A percentile compares a stretch with the other conserved stretches of the same genome.
Evolutionary conservation across 768 basidiomycete genomes (phyloP).

Genomic region (Dictyophora rubrovolvata): DNA sequence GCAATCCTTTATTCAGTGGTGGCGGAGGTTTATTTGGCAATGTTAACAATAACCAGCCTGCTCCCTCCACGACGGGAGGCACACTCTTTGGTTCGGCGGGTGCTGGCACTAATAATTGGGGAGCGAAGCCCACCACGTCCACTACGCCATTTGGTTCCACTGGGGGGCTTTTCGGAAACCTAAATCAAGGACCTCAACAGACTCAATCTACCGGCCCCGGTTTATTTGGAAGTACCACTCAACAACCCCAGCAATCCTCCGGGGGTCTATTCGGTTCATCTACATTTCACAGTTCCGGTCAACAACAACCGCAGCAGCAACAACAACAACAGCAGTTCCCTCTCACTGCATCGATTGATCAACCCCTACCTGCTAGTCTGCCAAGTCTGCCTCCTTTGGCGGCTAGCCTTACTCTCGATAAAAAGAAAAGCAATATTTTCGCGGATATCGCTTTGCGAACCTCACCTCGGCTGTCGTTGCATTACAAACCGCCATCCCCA

Average conservation of each 20-base stretch:
- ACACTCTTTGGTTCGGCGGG: slow-evolving; percentile 30
- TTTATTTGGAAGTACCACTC: slow-evolving; percentile 32
- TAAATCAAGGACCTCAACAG: slow-evolving; percentile 20
- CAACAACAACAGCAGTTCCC: slow-evolving; percentile 17
- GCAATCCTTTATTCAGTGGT: slow-evolving; percentile 11
- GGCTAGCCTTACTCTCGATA: slow-evolving; percentile 51
- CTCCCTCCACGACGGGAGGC: slow-evolving; percentile 22
- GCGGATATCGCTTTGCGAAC: slow-evolving; percentile 68
- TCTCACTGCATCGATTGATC: slow-evolving; percentile 79
- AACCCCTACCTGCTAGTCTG: slow-evolving; percentile 72
- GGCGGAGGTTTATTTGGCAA: slow-evolving; percentile 26
- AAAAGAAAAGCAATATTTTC: slow-evolving; percentile 72
- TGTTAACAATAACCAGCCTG: slow-evolving; percentile 24
- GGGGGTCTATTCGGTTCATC: slow-evolving; percentile 1
- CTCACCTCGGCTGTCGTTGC: slow-evolving; percentile 45
- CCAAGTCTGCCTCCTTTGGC: slow-evolving; percentile 61
- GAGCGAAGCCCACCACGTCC: slow-evolving; percentile 23
- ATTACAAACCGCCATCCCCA: slow-evolving; percentile 53
- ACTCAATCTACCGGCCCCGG: slow-evolving; percentile 19
- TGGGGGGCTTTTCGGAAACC: slow-evolving; percentile 22
- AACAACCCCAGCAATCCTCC: neutral
- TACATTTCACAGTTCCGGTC: slow-evolving; percentile 3
- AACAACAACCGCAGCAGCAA: neutral
- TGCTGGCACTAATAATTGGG: slow-evolving; percentile 22
- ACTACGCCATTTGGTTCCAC: slow-evolving; percentile 18